Base-by-base conservation (phyloP, 352 stramenopile species). In the Globisporangium nodosum region DNA sequence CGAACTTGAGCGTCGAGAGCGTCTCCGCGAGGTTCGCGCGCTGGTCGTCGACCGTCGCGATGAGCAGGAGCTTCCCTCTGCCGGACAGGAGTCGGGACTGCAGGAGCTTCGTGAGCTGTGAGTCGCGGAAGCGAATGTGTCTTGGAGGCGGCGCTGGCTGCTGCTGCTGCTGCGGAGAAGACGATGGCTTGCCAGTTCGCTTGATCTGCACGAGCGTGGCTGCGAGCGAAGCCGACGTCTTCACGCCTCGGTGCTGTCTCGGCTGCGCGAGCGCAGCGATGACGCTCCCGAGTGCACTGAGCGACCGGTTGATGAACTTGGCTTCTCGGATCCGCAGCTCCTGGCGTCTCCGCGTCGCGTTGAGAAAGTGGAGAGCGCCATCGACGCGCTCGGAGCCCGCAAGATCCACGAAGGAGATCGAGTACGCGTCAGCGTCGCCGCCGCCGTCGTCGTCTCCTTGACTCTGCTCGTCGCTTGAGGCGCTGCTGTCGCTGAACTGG, bases 241-340 rank as follows among this genome's bases (percentile, higher is more conserved):
- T 5, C 21, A 11, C 27, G 1, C n/a, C 21, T 3, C 40, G 40
- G 16, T 53, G 52, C 37, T 45, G 39, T 16, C 65, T 74, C 3
- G 66, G 62, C 31, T 78, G 68, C 3, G 81, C 70, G 12, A 91
- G 65, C 12, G 76, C 70, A 5, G 73, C 65, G 37, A 91, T 88
- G 33, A 91, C 81, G 43, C 72, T 77, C n/a, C 81, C 81, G 16
- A 91, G 51, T 3, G 81, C 78, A 45, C 73, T 87, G 1, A 91
- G 62, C 5, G 81, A 91, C 9, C 73, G 72, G 54, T 89, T 91
- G 60, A 91, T 91, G 56, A 88, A 88, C 56, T 91, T 91, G 39
- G 81, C 78, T 62, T 91, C 81, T 24, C 78, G 76, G 45, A 91
- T 83, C 3, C 81, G 78, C 4, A 85, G 72, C 54, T 89, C 74